Conservation (phyloP, 495 filamentous ascomycete species). For the Podospora tetraspora region DNA sequence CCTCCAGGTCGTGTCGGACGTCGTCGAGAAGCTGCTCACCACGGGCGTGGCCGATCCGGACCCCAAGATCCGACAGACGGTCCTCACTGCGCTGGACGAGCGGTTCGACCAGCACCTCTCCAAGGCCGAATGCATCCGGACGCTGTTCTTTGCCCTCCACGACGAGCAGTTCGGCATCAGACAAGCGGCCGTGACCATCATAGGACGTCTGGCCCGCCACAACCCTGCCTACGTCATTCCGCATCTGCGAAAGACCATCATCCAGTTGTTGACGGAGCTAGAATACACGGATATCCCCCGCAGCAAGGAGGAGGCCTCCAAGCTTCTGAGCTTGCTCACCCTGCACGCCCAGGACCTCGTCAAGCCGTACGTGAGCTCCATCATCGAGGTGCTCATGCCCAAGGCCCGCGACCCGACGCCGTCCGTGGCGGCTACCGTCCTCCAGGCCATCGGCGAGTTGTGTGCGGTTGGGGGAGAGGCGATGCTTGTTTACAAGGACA, state of each 20-base stretch:
- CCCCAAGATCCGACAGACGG: conserved; percentile 78
- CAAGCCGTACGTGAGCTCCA: conserved; percentile 91
- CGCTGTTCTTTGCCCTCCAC: conserved; percentile 92
- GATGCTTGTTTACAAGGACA: conserved; percentile 80
- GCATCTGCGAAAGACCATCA: conserved; percentile 83
- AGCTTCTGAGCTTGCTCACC: conserved; percentile 85
- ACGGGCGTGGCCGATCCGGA: conserved; percentile 91
- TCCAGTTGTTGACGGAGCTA: conserved; percentile 92
- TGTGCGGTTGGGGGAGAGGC: conserved; percentile 87
- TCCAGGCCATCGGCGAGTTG: conserved; percentile 88
- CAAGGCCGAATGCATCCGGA: conserved; percentile 92
- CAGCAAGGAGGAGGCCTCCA: conserved; percentile 93
- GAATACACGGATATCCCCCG: conserved; percentile 90
- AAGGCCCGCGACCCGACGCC: conserved; percentile 78
- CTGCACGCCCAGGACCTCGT: conserved; percentile 85
- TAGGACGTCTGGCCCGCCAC: conserved; percentile 81
- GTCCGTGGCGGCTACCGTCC: conserved; percentile 84
- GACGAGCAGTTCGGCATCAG: conserved; percentile 88
- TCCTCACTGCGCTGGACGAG: conserved; percentile 80
- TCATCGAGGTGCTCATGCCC: conserved; percentile 83
- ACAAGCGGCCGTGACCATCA: conserved; percentile 92
- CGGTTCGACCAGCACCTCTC: conserved; percentile 93
- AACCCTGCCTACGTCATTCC: conserved; percentile 98
- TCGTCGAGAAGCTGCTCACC: conserved; percentile 91
- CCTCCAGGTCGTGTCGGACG: conserved; percentile 92